Evolutionary conservation across 2,329 filamentous ascomycete species (phyloP), one percentile per base, ranked within the genome.

Genomic region (Macrophomina phaseolina): DNA sequence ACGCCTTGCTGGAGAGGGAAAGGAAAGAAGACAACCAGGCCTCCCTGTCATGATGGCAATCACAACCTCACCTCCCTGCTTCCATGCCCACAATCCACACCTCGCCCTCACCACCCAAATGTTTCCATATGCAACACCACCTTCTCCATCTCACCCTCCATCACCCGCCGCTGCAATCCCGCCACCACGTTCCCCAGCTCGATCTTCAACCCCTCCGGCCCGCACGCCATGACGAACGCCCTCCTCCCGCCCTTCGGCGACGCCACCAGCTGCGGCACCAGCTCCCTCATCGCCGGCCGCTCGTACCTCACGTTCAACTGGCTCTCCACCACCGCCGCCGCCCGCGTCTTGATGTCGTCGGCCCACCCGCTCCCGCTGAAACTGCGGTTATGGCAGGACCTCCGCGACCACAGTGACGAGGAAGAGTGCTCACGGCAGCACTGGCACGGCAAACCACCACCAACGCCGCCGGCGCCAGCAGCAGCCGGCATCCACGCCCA

Each of bases 31-130:
- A 23, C 23, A 23, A 23, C 23, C 23, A 23, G 23, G 23, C 23
- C 23, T 23, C 23, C 23, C 23, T 3, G 23, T 23, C 23, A 3
- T 23, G 23, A 23, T 40, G 38, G 38, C 14, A 40, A 45, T 45
- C 42, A 16, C 11, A 9, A 45, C 42, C 7, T 16, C 11, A 2
- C 16, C 42, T 14, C 42, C 42, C 11, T 45, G 3, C 12, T 14
- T 14, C 11, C 42, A 16, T 45, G 5, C 42, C 42, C 23, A 23
- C 23, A 23, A 45, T 38, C 36, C 36, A 3, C 36, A 38, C 11
- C 36, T 32, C 30, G 4, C 51, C 14, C 30, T 53, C 30, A 70
- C 70, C 69, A 75, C 7, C 70, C 69, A 68, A 74, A 74, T 8
- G 66, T 68, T 63, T 75, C 72, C 7, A 67, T 62, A n/a, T 62